Percentiles rank a stretch among this genome's conserved stretches.
Evolutionary conservation across 2,329 filamentous ascomycete species (phyloP).

Genomic region (Pseudopyricularia javanii): DNA sequence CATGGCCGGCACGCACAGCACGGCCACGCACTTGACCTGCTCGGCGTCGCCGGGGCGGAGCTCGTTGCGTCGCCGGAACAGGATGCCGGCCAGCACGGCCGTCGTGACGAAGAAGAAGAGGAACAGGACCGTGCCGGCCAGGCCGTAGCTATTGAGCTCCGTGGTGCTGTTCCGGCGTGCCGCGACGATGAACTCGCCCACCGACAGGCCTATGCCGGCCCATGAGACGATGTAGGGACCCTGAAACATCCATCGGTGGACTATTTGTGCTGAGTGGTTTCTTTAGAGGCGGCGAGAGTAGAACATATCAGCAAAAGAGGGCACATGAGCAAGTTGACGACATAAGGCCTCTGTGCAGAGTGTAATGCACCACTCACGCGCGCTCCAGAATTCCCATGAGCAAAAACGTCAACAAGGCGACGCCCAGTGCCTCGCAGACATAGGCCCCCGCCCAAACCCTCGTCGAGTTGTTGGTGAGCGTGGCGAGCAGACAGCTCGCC

Average conservation of each 20-base stretch:
- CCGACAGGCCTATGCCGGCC: slow-evolving; percentile 6
- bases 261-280: slow-evolving; percentile 7
- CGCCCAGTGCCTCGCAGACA: slow-evolving; percentile 16
- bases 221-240: slow-evolving; percentile 4
- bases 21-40: slow-evolving; percentile 13
- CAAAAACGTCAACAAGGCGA: slow-evolving; percentile 15
- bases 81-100: slow-evolving; percentile 6
- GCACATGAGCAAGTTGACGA: not conserved
- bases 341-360: not conserved
- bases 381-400: slow-evolving; percentile 14
- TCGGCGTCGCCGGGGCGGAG: slow-evolving; percentile 11
- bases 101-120: slow-evolving; percentile 3
- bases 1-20: slow-evolving; percentile 14
- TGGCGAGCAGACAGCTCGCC: slow-evolving; percentile 11
- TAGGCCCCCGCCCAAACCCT: slow-evolving; percentile 10
- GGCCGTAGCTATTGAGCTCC: slow-evolving; percentile 3
- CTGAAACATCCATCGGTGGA: slow-evolving; percentile 8
- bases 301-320: not conserved
- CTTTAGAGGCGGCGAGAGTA: slow-evolving; percentile 2
- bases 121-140: slow-evolving; percentile 4
- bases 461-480: slow-evolving; percentile 10
- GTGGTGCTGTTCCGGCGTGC: slow-evolving; percentile 1
- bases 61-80: slow-evolving; percentile 5
- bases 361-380: slow-evolving; percentile 12
- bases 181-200: slow-evolving; percentile 6